Base-by-base conservation (phyloP, 352 stramenopile genomes). In the Peronosclerospora sorghi region DNA sequence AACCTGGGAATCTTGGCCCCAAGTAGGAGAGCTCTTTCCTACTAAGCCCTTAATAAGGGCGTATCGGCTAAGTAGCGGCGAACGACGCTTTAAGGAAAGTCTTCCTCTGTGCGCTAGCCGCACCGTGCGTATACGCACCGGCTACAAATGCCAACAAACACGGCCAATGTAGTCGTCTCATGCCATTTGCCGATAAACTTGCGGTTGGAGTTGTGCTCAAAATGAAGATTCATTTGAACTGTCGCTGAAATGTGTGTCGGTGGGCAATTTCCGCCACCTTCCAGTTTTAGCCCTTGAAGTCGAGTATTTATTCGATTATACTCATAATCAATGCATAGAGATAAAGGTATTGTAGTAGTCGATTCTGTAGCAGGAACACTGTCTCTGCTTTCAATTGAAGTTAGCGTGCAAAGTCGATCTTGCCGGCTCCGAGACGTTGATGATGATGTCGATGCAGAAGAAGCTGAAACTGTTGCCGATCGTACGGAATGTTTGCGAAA, bases 361-460 rank as follows among this genome's bases (percentile, higher is more conserved):
- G 67, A 82, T 38, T 43, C 51, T 13, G 8, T 69, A 2, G 32
- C 47, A 17, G 9, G 35, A 26, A 53, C 50, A 30, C n/a, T 70
- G 3, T 41, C 59, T 2, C 21, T 50, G 4, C 59, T 67, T 40
- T 41, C 53, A 7, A 32, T 69, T 4, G 40, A 56, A n/a, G 58
- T 73, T n/a, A 71, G 58, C 7, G 60, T 76, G 14, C 58, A 62
- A 13, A 84, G 68, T 45, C 58, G 78, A 27, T 79, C 68, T 0
- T 81, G 73, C 27, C 57, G 68, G 8, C 73, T 84, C 20, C 51
- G 56, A 12, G 62, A 70, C 17, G 54, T 48, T 15, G 35, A 51
- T 38, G 48, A 23, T 32, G 6, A 38, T 12, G 32, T 14, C 8
- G 15, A 38, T 9, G 32, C 21, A 38, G 14, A 9, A 10, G 32